Evolutionary conservation across 257 asterid genomes (phyloP).

Genomic region (Craterostigma plantagineum): DNA sequence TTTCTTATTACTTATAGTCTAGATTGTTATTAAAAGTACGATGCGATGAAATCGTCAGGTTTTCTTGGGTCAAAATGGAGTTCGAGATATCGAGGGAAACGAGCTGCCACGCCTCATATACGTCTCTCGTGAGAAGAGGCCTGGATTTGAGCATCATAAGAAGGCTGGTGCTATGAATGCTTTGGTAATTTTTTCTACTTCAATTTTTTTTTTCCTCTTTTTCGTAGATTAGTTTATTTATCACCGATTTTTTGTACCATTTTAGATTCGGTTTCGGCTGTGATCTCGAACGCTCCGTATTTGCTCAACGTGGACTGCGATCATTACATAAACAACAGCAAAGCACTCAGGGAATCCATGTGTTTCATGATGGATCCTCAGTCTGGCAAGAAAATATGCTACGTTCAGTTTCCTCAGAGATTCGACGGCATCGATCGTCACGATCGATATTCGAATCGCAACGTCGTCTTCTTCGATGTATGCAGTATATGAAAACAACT

Average conservation of each 20-base stretch:
- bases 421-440: slow-evolving; percentile 54
- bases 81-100: slow-evolving; percentile 62
- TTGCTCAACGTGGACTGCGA: slow-evolving; percentile 57
- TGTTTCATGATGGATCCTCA: slow-evolving; percentile 70
- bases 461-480: slow-evolving; percentile 54
- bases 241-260: slow-evolving; percentile 4
- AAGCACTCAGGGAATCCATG: slow-evolving; percentile 58
- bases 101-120: slow-evolving; percentile 76
- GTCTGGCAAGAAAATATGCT: slow-evolving; percentile 54
- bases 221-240: not conserved
- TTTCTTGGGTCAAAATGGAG: slow-evolving; percentile 63
- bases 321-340: slow-evolving; percentile 52
- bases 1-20: not conserved
- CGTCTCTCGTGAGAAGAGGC: slow-evolving; percentile 94
- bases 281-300: slow-evolving; percentile 56
- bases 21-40: not conserved
- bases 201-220: not conserved
- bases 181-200: slow-evolving; percentile 23
- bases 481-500: slow-evolving; percentile 11
- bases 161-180: slow-evolving; percentile 99
- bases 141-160: slow-evolving; percentile 78
- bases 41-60: slow-evolving; percentile 19
- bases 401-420: slow-evolving; percentile 61
- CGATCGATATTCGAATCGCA: slow-evolving; percentile 51
- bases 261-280: slow-evolving; percentile 57